Percentiles rank a stretch among this genome's conserved stretches.
phyloP scores from a whole-genome alignment of 2,329 filamentous ascomycete genomes.

The Cryphonectria parasitica region DNA sequence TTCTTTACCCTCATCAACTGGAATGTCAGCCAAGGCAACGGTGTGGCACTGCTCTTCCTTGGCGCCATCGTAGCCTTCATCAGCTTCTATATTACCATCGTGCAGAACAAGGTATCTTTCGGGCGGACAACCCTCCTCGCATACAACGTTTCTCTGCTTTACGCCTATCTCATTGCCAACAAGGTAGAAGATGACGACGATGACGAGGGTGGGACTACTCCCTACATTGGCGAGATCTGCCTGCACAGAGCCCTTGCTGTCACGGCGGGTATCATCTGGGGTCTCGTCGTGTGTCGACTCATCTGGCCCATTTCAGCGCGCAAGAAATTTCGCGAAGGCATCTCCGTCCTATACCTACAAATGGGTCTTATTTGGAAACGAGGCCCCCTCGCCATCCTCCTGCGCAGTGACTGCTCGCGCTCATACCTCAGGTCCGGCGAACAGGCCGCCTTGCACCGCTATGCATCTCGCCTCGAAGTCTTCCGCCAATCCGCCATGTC shows the following conservation, averaged over 20 bases:
- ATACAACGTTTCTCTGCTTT: conserved; percentile 93
- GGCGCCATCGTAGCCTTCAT: conserved; percentile 81
- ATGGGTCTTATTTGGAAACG: conserved; percentile 97
- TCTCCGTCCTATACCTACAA: conserved; percentile 89
- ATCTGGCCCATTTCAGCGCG: conserved; percentile 95
- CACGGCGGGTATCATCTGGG: conserved; percentile 86
- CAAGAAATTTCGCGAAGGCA: conserved; percentile 83
- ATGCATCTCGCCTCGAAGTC: conserved; percentile 72
- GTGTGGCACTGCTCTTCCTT: conserved; percentile 74
- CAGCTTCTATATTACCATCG: conserved; percentile 90
- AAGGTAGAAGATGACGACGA: conserved; percentile 81
- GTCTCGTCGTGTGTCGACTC: conserved; percentile 82
- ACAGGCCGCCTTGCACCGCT: conserved; percentile 84
- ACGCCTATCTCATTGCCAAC: conserved; percentile 87
- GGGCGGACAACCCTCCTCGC: conserved; percentile 93
- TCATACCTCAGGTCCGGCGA: conserved; percentile 88
- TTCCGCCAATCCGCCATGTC: conserved; percentile 74
- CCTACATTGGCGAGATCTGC: conserved; percentile 85
- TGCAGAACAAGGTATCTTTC: conserved; percentile 81
- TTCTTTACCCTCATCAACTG: conserved; percentile 76
- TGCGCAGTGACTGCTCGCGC: conserved; percentile 59
- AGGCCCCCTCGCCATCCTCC: conserved; percentile 78
- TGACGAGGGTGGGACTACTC: conserved; percentile 83
- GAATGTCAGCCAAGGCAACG: conserved; percentile 75
- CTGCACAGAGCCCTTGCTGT: conserved; percentile 88